Conservation (phyloP, 805 yeast species). For the Metschnikowia kunwiensis region DNA sequence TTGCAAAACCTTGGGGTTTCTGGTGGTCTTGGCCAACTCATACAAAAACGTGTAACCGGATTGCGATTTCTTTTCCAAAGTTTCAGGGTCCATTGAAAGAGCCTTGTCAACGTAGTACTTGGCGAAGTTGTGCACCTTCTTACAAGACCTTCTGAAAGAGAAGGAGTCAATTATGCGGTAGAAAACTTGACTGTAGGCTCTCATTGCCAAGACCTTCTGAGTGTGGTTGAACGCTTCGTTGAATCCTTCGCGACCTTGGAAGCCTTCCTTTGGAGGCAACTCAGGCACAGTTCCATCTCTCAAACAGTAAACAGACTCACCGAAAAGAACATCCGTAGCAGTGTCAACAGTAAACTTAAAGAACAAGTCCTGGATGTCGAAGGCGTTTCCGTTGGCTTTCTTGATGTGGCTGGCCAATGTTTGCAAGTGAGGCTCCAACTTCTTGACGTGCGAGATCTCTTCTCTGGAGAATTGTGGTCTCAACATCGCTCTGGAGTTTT, state of each 20-base stretch:
- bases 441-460: conserved; percentile 39
- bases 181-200: conserved; percentile 32
- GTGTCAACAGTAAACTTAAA: conserved; percentile 40
- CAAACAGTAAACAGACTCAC: conserved; percentile 36
- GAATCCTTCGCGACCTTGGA: conserved; percentile 34
- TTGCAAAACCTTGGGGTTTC: conserved; percentile 33
- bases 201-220: conserved; percentile 30
- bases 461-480: conserved; percentile 45
- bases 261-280: conserved; percentile 17
- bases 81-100: conserved; percentile 15
- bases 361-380: conserved; percentile 40
- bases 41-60: conserved; percentile 36
- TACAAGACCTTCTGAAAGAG: conserved; percentile 31
- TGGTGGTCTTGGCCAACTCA: conserved; percentile 38
- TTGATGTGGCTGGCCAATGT: conserved; percentile 30
- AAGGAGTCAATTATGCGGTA: conserved; percentile 25
- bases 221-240: conserved; percentile 34
- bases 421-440: conserved; percentile 41
- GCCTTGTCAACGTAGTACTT: conserved; percentile 18
- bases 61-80: conserved; percentile 16
- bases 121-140: conserved; percentile 24
- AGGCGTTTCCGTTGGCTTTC: conserved; percentile 24
- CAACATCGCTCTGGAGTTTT: conserved; percentile 41
- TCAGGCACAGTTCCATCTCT: conserved; percentile 30
- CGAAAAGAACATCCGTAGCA: conserved; percentile 42